phyloP scores from a whole-genome alignment of 2,329 filamentous ascomycete genomes.

The Penicillium sp. region DNA sequence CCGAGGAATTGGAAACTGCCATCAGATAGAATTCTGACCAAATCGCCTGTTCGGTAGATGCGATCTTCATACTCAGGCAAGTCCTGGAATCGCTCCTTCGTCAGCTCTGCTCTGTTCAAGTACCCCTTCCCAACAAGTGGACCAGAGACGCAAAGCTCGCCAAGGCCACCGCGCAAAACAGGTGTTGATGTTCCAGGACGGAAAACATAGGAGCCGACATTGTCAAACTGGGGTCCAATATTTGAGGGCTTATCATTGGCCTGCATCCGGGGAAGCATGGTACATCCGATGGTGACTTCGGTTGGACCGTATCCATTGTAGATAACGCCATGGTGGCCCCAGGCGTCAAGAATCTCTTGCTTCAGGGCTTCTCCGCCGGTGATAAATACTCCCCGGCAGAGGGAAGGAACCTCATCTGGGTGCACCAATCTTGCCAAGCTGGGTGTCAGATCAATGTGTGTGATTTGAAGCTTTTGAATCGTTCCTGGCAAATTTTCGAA shows the following conservation, averaged over 20 bases:
- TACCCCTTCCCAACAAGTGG: conserved; percentile 89
- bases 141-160: conserved; percentile 86
- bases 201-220: conserved; percentile 82
- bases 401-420: conserved; percentile 75
- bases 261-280: conserved; percentile 82
- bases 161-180: conserved; percentile 74
- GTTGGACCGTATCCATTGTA: conserved; percentile 94
- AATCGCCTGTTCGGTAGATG: conserved; percentile 84
- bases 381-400: conserved; percentile 85
- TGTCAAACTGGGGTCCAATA: conserved; percentile 82
- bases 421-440: conserved; percentile 77
- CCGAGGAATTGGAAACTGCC: conserved; percentile 85
- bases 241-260: conserved; percentile 78
- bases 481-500: conserved; percentile 77
- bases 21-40: conserved; percentile 78
- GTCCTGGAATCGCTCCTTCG: conserved; percentile 70
- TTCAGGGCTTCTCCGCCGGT: conserved; percentile 87
- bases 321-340: conserved; percentile 77
- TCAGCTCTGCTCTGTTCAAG: conserved; percentile 76
- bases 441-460: conserved; percentile 88
- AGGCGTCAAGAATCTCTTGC: conserved; percentile 82
- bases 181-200: conserved; percentile 67
- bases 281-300: conserved; percentile 89
- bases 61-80: conserved; percentile 59
- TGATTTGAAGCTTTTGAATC: conserved; percentile 72